Evolutionary conservation across 768 basidiomycete species (phyloP), one percentile per base, ranked within the genome.

Genomic region (Podaxis sp.): DNA sequence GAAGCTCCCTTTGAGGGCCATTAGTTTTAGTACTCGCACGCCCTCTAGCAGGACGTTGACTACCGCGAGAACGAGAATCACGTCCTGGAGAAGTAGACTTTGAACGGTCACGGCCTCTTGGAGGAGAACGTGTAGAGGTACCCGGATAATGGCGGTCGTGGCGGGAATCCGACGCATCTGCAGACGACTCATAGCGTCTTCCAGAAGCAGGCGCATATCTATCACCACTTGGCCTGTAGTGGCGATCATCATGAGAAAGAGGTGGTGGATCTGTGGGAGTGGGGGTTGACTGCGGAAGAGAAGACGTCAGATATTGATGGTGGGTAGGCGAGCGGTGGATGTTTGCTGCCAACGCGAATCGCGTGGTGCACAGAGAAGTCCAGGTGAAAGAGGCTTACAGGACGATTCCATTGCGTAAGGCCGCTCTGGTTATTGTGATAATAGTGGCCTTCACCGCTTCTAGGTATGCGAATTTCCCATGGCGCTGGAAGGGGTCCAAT

Each of bases 231-330:
- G 87, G 87, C 53, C 87, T 83, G 71, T 90, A 89, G 71, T 88
- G 86, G 30, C 88, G 82, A 70, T 89, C 88, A 61, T 82, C 76
- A 60, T 82, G 85, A 17, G 84, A 80, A 60, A 88, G 77, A 39
- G 53, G 63, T 68, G 64, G 55, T n/a, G 58, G 17, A 42, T 56
- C 48, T 22, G 48, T 0, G 53, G 72, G 63, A 57, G 66, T 58
- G 67, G 53, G 67, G 62, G 67, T 63, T 26, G 66, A 66, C 72
- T 73, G 74, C 65, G 69, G 66, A 67, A 67, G 68, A 68, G 69
- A 65, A 59, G 67, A 39, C 57, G 70, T 77, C 68, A 76, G 78
- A 74, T 68, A 65, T 66, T 65, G 69, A 59, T 57, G 74, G 65
- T 64, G 53, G 59, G 39, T 36, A 57, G 55, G 42, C 11, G 5